Conservation (phyloP, 257 asterid genomes). For the Plantago major region DNA sequence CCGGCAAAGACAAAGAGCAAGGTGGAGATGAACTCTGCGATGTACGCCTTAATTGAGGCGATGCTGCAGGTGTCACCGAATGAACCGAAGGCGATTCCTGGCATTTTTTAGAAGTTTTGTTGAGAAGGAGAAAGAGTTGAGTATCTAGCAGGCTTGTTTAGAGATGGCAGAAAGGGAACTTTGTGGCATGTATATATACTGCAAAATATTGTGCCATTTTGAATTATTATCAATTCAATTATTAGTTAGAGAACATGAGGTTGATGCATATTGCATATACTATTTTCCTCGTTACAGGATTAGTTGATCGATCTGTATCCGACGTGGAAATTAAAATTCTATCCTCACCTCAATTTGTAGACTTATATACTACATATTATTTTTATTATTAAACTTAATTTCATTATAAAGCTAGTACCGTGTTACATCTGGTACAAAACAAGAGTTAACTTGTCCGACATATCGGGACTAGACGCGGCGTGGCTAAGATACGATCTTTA, state of each 20-base stretch:
- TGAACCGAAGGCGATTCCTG: conserved; percentile 74
- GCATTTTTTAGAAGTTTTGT: conserved; percentile 31
- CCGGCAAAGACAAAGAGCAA: conserved; percentile 92
- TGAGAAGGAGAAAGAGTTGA: not conserved
- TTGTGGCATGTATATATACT: conserved; percentile 38
- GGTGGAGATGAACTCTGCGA: conserved; percentile 98
- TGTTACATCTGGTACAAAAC: too few species aligned
- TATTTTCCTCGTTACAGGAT: conserved; percentile 20
- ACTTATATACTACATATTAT: not conserved
- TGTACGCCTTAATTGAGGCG: conserved; percentile 66
- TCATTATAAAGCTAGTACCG: too few species aligned
- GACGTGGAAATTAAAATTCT: conserved; percentile 27
- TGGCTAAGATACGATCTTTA: too few species aligned
- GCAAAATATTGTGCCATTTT: not conserved
- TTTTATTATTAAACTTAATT: not conserved
- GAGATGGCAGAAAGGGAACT: conserved; percentile 19
- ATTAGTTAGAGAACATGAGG: too few species aligned
- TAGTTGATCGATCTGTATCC: conserved; percentile 10
- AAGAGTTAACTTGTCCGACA: too few species aligned
- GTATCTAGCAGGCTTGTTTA: not conserved
- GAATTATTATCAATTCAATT: too few species aligned
- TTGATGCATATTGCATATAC: not conserved
- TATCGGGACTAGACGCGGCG: too few species aligned
- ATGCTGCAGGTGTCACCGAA: conserved; percentile 62
- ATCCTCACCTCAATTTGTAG: conserved; percentile 21